phyloP scores from a whole-genome alignment of 2,329 filamentous ascomycete genomes.

The Aspergillus alliaceus region DNA sequence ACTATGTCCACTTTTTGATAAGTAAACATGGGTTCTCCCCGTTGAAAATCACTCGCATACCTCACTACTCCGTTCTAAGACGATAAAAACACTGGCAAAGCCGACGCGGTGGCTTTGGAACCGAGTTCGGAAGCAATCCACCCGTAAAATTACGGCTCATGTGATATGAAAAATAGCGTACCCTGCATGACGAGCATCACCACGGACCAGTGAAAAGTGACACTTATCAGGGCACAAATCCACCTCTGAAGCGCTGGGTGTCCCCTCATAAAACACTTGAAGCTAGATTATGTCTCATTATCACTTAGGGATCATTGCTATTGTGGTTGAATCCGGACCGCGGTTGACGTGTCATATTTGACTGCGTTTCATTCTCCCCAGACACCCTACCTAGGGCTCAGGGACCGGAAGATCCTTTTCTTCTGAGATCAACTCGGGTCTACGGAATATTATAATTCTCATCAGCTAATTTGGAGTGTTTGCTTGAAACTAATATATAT shows the following conservation, averaged over 20 bases:
- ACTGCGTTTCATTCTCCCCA: constrained; percentile 5
- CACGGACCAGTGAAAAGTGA: neutral
- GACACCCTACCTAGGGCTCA: neutral
- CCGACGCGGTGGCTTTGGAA: neutral
- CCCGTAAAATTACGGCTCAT: constrained; percentile 5
- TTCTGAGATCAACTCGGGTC: neutral
- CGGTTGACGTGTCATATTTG: constrained; percentile 18
- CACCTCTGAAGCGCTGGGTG: neutral
- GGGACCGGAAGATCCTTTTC: neutral
- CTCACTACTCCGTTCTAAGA: neutral
- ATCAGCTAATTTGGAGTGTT: neutral
- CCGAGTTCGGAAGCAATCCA: constrained; percentile 6
- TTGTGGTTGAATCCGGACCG: constrained; percentile 13
- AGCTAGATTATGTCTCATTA: neutral
- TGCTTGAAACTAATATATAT: no score
- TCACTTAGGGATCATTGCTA: constrained; percentile 2
- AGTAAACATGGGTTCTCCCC: neutral
- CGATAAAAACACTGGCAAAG: neutral
- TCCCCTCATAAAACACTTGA: neutral
- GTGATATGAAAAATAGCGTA: constrained; percentile 5
- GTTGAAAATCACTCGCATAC: constrained; percentile 1
- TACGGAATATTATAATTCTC: neutral
- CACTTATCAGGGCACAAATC: neutral
- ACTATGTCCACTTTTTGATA: neutral
- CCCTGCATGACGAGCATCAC: constrained; percentile 1